These are phyloP conservation scores for Blastomyces emzantsi DNA, from an alignment of 2,329 filamentous ascomycete species.

Conservation along the genomic window DNA sequence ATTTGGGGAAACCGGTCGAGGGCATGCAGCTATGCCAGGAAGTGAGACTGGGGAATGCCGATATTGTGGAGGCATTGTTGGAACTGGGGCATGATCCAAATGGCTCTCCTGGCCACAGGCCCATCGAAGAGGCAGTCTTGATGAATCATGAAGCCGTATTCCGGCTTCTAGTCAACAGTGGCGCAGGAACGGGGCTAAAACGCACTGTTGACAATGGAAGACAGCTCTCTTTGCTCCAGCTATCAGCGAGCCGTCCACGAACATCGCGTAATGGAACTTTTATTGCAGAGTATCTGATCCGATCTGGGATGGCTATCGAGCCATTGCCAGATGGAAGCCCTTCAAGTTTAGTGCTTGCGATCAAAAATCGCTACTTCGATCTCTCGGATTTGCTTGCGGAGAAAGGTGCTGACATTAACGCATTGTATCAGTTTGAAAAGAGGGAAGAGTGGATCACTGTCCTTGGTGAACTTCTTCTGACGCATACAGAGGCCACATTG, in stretches of 20 bases:
- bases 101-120: constrained; percentile 2
- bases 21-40: constrained; percentile 5
- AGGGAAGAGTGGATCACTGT: constrained; percentile 1
- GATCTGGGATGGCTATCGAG: constrained; percentile 5
- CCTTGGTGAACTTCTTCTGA: constrained; percentile 5
- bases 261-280: constrained; percentile 4
- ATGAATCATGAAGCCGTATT: constrained; percentile 1
- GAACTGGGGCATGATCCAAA: constrained; percentile 4
- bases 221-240: constrained; percentile 1
- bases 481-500: constrained; percentile 2
- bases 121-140: constrained; percentile 6
- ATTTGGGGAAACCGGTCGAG: background rate
- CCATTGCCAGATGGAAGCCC: constrained; percentile 4
- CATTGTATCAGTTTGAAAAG: background rate
- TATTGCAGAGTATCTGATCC: constrained; percentile 5
- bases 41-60: constrained; percentile 1
- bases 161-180: constrained; percentile 6
- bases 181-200: background rate
- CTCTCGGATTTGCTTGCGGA: background rate
- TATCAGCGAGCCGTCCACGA: constrained; percentile 1
- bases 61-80: constrained; percentile 6
- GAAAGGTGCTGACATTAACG: constrained; percentile 7
- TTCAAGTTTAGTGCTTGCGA: constrained; percentile 1
- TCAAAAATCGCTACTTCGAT: constrained; percentile 7
- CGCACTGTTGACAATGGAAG: constrained; percentile 1